Evolutionary conservation across 345 rosid species (phyloP).

Genomic region (Capsella bursapastoris): DNA sequence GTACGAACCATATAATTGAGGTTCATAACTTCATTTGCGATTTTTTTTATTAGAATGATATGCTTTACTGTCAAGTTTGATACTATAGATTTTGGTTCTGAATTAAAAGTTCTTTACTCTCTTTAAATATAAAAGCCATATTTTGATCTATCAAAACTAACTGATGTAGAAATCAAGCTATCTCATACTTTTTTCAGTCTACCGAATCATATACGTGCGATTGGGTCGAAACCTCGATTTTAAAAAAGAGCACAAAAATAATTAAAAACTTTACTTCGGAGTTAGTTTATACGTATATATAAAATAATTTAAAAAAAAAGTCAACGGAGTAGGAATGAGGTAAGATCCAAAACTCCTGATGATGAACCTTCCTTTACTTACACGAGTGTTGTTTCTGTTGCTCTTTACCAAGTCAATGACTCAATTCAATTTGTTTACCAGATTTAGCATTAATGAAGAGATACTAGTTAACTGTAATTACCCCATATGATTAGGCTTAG

Average conservation of each 20-base stretch:
- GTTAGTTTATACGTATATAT: not conserved
- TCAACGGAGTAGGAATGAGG: slow-evolving; percentile 23
- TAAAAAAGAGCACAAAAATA: no score
- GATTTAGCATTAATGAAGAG: no score
- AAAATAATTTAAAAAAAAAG: not conserved
- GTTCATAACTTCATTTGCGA: no score
- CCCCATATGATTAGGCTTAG: no score
- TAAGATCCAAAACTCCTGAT: not conserved
- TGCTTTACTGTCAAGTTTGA: not conserved
- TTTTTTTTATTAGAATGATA: no score
- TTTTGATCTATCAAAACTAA: not conserved
- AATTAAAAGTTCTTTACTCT: not conserved
- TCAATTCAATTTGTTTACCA: no score
- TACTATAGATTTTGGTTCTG: not conserved
- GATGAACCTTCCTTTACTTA: slow-evolving; percentile 26
- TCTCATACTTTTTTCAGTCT: not conserved
- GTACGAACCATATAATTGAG: no score
- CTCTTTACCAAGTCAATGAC: no score
- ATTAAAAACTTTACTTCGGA: not conserved
- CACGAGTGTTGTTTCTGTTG: slow-evolving; percentile 20
- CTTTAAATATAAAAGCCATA: not conserved
- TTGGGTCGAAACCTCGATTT: slow-evolving; percentile 9
- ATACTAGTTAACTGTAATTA: no score
- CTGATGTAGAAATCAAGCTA: not conserved
- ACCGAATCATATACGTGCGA: not conserved